phyloP scores from a whole-genome alignment of 129 eudicot genomes.

The Flaveria linearis region DNA sequence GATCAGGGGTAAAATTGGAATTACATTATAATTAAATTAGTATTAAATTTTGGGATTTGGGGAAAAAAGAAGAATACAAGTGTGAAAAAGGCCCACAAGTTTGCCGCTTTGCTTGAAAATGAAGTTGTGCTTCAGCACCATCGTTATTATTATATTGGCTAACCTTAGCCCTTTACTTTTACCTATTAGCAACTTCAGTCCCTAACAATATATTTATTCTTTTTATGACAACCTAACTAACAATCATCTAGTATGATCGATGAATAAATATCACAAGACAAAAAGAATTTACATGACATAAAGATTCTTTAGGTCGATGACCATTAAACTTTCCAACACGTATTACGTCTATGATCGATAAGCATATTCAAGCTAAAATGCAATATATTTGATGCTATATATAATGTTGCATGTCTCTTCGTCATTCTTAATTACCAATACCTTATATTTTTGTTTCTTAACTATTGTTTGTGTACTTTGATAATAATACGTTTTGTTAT shows the following conservation, averaged over 20 bases:
- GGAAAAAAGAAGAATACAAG: constrained; percentile 8
- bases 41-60: constrained; percentile 4
- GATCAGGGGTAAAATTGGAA: constrained; percentile 22
- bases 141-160: too few relatives aligned
- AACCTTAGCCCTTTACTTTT: too few relatives aligned
- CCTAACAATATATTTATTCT: neutral
- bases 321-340: constrained; percentile 25
- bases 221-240: too few relatives aligned
- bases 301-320: neutral
- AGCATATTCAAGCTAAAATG: neutral
- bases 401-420: neutral
- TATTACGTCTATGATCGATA: neutral
- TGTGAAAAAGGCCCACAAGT: constrained; percentile 41
- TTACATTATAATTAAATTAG: neutral
- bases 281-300: constrained; percentile 8
- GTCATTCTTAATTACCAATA: neutral
- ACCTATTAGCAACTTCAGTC: neutral
- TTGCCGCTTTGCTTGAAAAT: constrained; percentile 69
- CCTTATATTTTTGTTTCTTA: neutral
- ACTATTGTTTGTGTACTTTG: neutral
- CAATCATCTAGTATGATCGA: constrained; percentile 5
- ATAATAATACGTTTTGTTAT: neutral
- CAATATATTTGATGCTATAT: neutral
- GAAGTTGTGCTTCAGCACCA: constrained; percentile 45
- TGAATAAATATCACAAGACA: constrained; percentile 7